phyloP scores from a whole-genome alignment of 1,284 basidiomycete genomes.

The Cutaneotrichosporon sp. region DNA sequence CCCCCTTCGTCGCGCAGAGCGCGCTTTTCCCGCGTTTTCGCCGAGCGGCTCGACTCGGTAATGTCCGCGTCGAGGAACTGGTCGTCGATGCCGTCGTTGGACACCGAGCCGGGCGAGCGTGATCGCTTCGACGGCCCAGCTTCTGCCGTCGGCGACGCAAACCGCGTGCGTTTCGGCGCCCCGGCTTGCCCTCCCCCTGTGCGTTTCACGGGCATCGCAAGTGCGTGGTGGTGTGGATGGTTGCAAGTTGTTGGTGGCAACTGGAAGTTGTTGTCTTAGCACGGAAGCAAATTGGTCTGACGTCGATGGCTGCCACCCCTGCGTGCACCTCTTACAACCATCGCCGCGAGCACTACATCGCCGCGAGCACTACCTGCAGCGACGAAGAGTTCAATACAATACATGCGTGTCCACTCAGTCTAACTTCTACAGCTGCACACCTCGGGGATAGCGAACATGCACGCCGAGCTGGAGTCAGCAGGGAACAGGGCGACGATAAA shows the following conservation, averaged over 20 bases:
- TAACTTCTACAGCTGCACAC: conserved; percentile 44
- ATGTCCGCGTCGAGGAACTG: conserved; percentile 43
- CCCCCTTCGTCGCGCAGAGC: conserved; percentile 71
- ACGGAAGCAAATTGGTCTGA: conserved; percentile 9
- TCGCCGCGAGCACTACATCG: neutral
- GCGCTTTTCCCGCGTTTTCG: conserved; percentile 62
- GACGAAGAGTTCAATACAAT: conserved; percentile 14
- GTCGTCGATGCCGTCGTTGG: conserved; percentile 12
- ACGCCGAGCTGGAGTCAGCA: conserved; percentile 36
- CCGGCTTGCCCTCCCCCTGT: conserved; percentile 26
- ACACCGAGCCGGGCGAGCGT: neutral
- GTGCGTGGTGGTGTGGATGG: neutral
- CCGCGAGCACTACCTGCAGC: neutral
- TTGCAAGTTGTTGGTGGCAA: neutral
- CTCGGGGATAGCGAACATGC: conserved; percentile 47
- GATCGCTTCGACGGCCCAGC: conserved; percentile 8
- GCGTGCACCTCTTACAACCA: neutral
- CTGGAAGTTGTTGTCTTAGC: neutral
- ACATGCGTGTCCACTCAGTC: conserved; percentile 13
- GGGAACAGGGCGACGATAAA: neutral
- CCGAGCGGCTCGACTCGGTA: conserved; percentile 26
- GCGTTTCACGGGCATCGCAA: conserved; percentile 35
- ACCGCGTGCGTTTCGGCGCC: conserved; percentile 66
- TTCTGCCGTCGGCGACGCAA: conserved; percentile 58
- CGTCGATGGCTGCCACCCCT: neutral